These are phyloP conservation scores for Monosporascus sp. DNA, from an alignment of 2,329 filamentous ascomycete species.

Conservation along the genomic window DNA sequence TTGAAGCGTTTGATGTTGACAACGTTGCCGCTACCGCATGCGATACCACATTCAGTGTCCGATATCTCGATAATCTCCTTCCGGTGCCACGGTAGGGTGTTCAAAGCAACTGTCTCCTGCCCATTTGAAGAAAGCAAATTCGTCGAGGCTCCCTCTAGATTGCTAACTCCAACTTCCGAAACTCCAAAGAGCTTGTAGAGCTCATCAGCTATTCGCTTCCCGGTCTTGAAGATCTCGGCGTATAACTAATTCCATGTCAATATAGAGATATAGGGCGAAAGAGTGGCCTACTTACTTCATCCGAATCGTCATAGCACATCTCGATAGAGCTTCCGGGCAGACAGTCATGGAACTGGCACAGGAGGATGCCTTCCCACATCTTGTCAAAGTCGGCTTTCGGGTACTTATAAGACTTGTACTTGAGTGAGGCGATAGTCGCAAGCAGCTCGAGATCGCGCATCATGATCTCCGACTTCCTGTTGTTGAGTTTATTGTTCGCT, in stretches of 20 bases:
- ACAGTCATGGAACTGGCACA: conserved; percentile 98
- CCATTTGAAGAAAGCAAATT: no score
- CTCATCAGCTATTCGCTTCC: conserved; percentile 65
- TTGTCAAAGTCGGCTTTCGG: conserved; percentile 90
- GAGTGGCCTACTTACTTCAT: conserved; percentile 50
- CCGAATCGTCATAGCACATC: conserved; percentile 97
- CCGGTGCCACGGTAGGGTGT: conserved; percentile 83
- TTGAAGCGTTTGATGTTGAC: conserved; percentile 48
- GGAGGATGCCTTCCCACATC: conserved; percentile 89
- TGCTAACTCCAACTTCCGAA: conserved; percentile 34
- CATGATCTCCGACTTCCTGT: conserved; percentile 78
- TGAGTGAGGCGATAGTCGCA: conserved; percentile 78
- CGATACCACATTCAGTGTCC: conserved; percentile 46
- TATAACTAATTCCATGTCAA: conserved; percentile 56
- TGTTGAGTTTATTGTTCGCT: conserved; percentile 94
- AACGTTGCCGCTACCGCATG: conserved; percentile 51
- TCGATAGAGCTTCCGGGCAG: conserved; percentile 91
- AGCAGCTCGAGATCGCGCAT: conserved; percentile 85
- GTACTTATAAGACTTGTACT: conserved; percentile 72
- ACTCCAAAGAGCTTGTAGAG: conserved; percentile 66
- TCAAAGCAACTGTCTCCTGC: conserved; percentile 58
- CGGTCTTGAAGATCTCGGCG: conserved; percentile 73
- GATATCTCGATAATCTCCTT: conserved; percentile 67
- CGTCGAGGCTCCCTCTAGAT: conserved; percentile 23
- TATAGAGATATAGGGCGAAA: not conserved